A percentile compares a stretch with the other conserved stretches of the same genome.
Conservation (phyloP, 305 asterid species). For the Rubia peregrina region DNA sequence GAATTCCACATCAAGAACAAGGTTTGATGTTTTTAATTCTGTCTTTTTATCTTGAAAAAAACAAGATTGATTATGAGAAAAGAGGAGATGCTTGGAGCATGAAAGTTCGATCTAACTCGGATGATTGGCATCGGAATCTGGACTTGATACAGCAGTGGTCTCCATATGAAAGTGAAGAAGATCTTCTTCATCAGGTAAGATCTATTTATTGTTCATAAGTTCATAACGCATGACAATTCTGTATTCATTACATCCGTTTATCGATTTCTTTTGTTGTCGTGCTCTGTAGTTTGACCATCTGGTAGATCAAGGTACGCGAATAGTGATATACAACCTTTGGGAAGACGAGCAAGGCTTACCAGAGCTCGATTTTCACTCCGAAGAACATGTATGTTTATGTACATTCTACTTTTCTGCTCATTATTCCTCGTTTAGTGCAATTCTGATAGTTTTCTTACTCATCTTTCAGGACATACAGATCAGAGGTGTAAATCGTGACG, state of each 20-base stretch:
- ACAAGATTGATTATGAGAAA: constrained; percentile 57
- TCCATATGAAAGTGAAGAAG: constrained; percentile 52
- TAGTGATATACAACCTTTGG: constrained; percentile 72
- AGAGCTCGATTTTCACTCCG: constrained; percentile 59
- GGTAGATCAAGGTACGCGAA: constrained; percentile 62
- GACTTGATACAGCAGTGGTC: constrained; percentile 59
- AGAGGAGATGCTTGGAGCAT: constrained; percentile 39
- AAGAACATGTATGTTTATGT: constrained; percentile 33
- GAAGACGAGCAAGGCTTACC: constrained; percentile 57
- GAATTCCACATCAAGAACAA: neutral
- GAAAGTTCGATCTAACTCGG: constrained; percentile 35
- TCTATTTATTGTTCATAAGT: neutral
- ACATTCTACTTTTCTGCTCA: neutral
- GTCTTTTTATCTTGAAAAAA: neutral
- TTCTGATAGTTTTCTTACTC: neutral
- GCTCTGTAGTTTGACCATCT: constrained; percentile 27
- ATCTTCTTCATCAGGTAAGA: constrained; percentile 57
- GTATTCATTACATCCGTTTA: neutral
- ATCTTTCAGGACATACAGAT: constrained; percentile 60
- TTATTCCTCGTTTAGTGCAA: neutral
- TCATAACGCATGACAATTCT: neutral
- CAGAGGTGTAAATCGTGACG: constrained; percentile 49
- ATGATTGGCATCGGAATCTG: constrained; percentile 48
- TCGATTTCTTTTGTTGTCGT: neutral
- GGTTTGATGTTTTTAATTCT: neutral